These are phyloP conservation scores for Chenopodium album DNA, from an alignment of 148 eudicot species.

Conservation along the genomic window DNA sequence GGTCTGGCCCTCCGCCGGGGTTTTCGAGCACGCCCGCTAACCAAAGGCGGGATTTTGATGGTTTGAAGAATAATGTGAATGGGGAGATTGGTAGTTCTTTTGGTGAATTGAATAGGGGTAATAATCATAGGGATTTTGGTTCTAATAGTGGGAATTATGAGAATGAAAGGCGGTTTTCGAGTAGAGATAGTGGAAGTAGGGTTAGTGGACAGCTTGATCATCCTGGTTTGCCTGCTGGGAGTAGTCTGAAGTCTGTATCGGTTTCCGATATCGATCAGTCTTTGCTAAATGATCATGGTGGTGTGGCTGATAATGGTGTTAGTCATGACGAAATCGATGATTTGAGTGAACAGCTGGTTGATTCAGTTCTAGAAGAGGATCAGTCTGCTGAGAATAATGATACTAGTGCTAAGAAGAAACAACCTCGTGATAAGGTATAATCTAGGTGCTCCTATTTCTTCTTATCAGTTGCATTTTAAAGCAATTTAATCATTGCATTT, in stretches of 20 bases:
- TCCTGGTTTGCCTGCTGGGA: conserved; percentile 52
- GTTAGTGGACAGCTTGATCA: conserved; percentile 46
- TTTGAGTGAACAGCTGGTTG: conserved; percentile 51
- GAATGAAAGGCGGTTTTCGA: conserved; percentile 29
- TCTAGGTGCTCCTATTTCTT: not conserved
- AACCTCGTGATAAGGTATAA: conserved; percentile 74
- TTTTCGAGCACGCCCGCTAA: conserved; percentile 39
- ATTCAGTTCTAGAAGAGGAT: conserved; percentile 51
- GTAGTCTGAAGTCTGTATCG: conserved; percentile 44
- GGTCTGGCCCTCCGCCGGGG: conserved; percentile 61
- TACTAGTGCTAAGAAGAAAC: conserved; percentile 37
- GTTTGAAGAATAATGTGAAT: conserved; percentile 26
- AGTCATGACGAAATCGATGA: conserved; percentile 43
- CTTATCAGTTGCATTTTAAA: not conserved
- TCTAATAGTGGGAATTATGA: conserved; percentile 24
- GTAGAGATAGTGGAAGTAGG: conserved; percentile 23
- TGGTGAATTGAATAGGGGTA: conserved; percentile 29
- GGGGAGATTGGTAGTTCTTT: conserved; percentile 37
- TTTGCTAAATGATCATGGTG: conserved; percentile 35
- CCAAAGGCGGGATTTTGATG: conserved; percentile 35
- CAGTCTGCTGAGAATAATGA: conserved; percentile 42
- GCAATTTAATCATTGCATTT: not conserved
- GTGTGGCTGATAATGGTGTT: conserved; percentile 30
- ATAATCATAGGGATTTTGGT: conserved; percentile 31
- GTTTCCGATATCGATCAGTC: conserved; percentile 57